Base-by-base conservation (phyloP, 2,329 filamentous ascomycete species). In the Penicillium sclerotigenum region DNA sequence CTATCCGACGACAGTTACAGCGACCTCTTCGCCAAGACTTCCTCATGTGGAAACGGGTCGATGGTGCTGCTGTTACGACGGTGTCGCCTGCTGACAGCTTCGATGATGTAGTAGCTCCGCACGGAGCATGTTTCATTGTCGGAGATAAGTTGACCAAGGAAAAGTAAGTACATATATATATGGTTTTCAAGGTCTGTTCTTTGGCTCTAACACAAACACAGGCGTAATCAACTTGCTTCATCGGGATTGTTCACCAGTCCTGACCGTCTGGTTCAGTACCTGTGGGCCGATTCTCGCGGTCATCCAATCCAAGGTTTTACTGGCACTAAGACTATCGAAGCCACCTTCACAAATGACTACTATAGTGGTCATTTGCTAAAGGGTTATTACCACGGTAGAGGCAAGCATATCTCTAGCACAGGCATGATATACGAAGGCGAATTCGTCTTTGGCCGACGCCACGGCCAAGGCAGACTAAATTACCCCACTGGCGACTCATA, bases 381-480 rank as follows among this genome's bases (percentile, higher is more conserved):
- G 48, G 77, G 77, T 24, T 75, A 76, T 48, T 78, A 75, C 56
- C 83, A 86, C 63, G 84, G 84, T 46, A 71, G 76, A 22, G 82
- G 83, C 49, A 80, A 77, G 26, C 76, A 79, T 59, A 80, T 85
- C 61, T 75, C 75, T 33, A 77, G 80, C 59, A 77, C 76, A 26
- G 83, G 82, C 45, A 79, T 83, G 51, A 79, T 77, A 24, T 87
- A 87, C 68, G 73, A 71, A 16, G 84, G 84, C 18, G 70, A 76
- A 6, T 85, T 86, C 66, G 71, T 77, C 49, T 73, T 81, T 33
- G 78, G 77, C 43, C 71, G 78, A 51, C 81, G 81, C 52, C 78
- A 83, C 37, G 84, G 84, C 20, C 74, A 79, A 49, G 84, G 84
- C 48, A 75, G 75, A 13, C 82, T 86, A 76, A 80, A 78, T 5